These are phyloP conservation scores for Spiromastix sp. DNA, from an alignment of 2,329 filamentous ascomycete species.

Conservation along the genomic window DNA sequence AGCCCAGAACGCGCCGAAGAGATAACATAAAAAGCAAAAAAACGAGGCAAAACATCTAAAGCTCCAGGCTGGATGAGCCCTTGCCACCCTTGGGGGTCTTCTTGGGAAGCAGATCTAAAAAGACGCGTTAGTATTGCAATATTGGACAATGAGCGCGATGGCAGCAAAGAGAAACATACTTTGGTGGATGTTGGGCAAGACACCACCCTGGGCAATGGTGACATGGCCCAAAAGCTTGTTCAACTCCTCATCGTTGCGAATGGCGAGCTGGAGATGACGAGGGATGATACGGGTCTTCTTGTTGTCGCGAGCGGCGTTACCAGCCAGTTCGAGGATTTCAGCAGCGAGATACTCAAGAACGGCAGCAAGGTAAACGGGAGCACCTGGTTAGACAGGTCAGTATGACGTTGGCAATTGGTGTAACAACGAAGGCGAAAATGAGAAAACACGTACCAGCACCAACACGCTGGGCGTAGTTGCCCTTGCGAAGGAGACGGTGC, in stretches of 20 bases:
- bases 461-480: constrained; percentile 99
- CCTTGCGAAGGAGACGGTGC: constrained; percentile 96
- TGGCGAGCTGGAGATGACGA: constrained; percentile 96
- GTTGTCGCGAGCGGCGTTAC: constrained; percentile 98
- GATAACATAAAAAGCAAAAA: constrained; percentile 48
- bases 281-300: constrained; percentile 99
- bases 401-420: constrained; percentile 2
- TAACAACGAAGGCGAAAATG: no score
- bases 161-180: constrained; percentile 57
- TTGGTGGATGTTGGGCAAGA: constrained; percentile 93
- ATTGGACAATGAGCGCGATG: constrained; percentile 14
- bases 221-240: constrained; percentile 97
- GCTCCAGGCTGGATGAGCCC: constrained; percentile 69
- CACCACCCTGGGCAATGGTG: constrained; percentile 95
- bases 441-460: constrained; percentile 61
- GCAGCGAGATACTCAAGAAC: constrained; percentile 98
- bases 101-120: constrained; percentile 90
- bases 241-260: constrained; percentile 98
- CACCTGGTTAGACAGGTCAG: constrained; percentile 40
- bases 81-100: constrained; percentile 95
- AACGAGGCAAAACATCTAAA: constrained; percentile 58
- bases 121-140: constrained; percentile 33
- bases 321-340: constrained; percentile 97
- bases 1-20: constrained; percentile 63
- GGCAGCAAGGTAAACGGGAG: constrained; percentile 91